A percentile compares a stretch with the other conserved stretches of the same genome.
These are phyloP conservation scores for Alternaria sp. DNA, from an alignment of 2,329 filamentous ascomycete species.

Conservation along the genomic window DNA sequence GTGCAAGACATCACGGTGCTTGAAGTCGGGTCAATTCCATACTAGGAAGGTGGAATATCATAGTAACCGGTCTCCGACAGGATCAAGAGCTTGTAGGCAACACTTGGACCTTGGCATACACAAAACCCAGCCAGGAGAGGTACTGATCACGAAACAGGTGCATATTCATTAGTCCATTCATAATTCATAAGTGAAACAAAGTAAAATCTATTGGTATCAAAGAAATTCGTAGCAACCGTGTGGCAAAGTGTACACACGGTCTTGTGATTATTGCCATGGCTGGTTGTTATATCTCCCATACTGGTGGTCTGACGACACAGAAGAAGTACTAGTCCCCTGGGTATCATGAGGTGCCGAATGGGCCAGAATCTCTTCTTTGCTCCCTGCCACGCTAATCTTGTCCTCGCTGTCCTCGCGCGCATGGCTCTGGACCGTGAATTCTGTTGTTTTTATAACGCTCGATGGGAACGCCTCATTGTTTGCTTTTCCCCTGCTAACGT, in stretches of 20 bases:
- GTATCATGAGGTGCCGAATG: conserved; percentile 14
- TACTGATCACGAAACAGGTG: neutral
- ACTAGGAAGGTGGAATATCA: neutral
- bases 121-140: neutral
- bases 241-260: neutral
- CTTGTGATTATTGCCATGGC: conserved; percentile 5
- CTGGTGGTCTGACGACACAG: conserved; percentile 23
- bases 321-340: conserved; percentile 20
- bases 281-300: conserved; percentile 21
- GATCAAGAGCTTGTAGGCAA: neutral
- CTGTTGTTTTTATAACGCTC: conserved; percentile 30
- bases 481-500: conserved; percentile 21
- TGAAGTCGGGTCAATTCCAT: neutral
- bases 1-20: neutral
- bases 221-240: neutral
- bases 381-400: conserved; percentile 23
- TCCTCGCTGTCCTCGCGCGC: conserved; percentile 18
- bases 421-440: conserved; percentile 32
- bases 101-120: neutral
- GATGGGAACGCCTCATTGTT: conserved; percentile 16
- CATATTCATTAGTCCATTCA: neutral
- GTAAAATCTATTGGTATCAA: conserved; percentile 6
- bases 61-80: neutral
- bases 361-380: conserved; percentile 24
- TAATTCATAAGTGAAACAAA: neutral